Evolutionary conservation across 164 flowering plant genomes (phyloP).

Genomic region (Aristolochia fimbriata): DNA sequence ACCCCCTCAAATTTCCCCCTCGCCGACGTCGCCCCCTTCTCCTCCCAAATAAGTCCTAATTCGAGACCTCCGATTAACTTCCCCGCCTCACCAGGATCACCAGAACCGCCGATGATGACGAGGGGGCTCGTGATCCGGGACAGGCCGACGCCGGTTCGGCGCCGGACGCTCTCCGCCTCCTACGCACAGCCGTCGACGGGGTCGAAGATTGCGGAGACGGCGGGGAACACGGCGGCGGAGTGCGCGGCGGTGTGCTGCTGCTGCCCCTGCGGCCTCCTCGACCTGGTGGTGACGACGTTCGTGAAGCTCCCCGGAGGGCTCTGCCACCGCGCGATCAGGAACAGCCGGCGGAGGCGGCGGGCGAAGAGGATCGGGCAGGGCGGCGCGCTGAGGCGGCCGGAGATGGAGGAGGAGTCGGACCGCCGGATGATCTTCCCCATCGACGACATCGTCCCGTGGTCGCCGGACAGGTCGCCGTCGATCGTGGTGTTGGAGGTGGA

Average conservation of each 20-base stretch:
- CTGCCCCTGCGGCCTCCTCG: conserved; percentile 63
- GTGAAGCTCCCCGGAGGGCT: conserved; percentile 76
- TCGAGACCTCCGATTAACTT: too few relatives aligned
- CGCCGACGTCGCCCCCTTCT: too few relatives aligned
- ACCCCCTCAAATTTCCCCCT: too few relatives aligned
- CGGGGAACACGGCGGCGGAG: conserved; percentile 72
- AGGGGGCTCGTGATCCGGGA: conserved; percentile 7
- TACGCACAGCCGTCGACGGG: conserved; percentile 9
- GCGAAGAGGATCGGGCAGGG: conserved; percentile 12
- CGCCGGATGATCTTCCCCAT: neutral
- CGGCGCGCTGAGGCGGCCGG: conserved; percentile 13
- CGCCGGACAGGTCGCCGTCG: conserved; percentile 6
- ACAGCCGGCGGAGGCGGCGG: conserved; percentile 20
- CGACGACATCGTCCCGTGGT: neutral
- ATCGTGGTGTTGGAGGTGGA: conserved; percentile 43
- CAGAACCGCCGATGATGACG: conserved; percentile 1
- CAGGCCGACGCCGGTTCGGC: conserved; percentile 4
- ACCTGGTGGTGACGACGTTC: conserved; percentile 45
- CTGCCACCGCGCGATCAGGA: conserved; percentile 41
- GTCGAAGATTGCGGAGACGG: conserved; percentile 47
- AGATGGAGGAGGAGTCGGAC: conserved; percentile 3
- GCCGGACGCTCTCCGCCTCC: conserved; percentile 16
- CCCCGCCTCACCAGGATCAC: too few relatives aligned
- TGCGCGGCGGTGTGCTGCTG: conserved; percentile 83
- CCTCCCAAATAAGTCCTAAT: too few relatives aligned